A percentile compares a stretch with the other conserved stretches of the same genome.
phyloP scores from a whole-genome alignment of 2,329 filamentous ascomycete species.

The Fusarium caatingaense region DNA sequence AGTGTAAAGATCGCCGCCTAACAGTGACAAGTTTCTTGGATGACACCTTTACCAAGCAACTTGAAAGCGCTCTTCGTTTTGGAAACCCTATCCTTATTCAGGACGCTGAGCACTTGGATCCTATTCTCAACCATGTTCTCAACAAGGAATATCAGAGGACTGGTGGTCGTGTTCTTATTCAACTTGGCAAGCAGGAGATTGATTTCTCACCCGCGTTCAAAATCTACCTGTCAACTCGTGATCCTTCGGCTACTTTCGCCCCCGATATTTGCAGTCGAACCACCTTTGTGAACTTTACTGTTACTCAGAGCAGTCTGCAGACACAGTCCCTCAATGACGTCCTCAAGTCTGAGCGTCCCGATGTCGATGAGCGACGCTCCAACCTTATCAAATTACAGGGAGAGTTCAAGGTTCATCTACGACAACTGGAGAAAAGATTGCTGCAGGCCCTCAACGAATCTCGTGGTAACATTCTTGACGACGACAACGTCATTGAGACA shows the following conservation, averaged over 20 bases:
- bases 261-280: slow-evolving; percentile 98
- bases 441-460: slow-evolving; percentile 97
- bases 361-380: slow-evolving; percentile 94
- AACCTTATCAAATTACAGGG: slow-evolving; percentile 99
- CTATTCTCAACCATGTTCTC: slow-evolving; percentile 96
- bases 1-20: slow-evolving; percentile 91
- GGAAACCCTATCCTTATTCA: slow-evolving; percentile 99
- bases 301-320: slow-evolving; percentile 98
- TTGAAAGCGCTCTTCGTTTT: slow-evolving; percentile 96
- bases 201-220: slow-evolving; percentile 98
- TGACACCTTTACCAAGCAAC: slow-evolving; percentile 96
- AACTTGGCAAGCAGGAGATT: slow-evolving; percentile 98
- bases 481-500: slow-evolving; percentile 98
- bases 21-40: slow-evolving; percentile 98
- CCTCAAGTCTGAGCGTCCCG: slow-evolving; percentile 94
- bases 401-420: slow-evolving; percentile 98
- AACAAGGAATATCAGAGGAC: slow-evolving; percentile 99
- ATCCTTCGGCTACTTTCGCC: slow-evolving; percentile 94
- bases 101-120: slow-evolving; percentile 96
- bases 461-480: slow-evolving; percentile 96
- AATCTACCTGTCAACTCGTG: slow-evolving; percentile 92
- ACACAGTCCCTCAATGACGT: slow-evolving; percentile 98
- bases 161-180: slow-evolving; percentile 95
- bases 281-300: slow-evolving; percentile 99
- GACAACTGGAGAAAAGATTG: slow-evolving; percentile 92